Evolutionary conservation across 257 asterid species (phyloP).

Genomic region (Nicotiana tomentosiformis): DNA sequence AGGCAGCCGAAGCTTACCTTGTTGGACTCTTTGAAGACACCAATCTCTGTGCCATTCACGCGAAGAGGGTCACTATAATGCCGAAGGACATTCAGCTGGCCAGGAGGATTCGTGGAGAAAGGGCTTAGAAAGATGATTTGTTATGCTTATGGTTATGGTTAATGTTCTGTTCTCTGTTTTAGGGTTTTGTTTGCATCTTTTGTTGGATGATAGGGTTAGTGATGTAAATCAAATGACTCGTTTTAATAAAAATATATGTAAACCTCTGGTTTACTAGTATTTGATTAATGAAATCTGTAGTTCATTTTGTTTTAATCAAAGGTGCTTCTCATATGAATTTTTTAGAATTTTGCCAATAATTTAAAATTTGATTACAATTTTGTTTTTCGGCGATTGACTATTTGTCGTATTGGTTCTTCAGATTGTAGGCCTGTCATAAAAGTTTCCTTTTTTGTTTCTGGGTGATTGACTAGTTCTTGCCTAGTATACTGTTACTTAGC

Average conservation of each 20-base stretch:
- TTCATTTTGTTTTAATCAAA: background rate
- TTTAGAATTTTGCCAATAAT: too few relatives aligned
- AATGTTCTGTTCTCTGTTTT: background rate
- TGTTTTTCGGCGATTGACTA: too few relatives aligned
- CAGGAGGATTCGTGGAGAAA: constrained; percentile 59
- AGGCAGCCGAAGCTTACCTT: constrained; percentile 65
- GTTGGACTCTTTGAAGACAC: constrained; percentile 66
- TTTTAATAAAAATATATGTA: background rate
- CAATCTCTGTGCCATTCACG: constrained; percentile 63
- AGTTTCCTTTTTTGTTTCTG: too few relatives aligned
- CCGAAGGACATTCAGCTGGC: constrained; percentile 71
- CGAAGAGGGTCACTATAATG: constrained; percentile 69
- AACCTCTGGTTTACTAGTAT: background rate
- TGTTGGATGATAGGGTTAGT: background rate
- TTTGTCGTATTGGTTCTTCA: too few relatives aligned
- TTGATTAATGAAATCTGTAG: background rate
- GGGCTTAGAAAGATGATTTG: constrained; percentile 30
- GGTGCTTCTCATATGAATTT: too few relatives aligned
- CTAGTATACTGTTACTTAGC: background rate
- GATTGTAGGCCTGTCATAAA: too few relatives aligned
- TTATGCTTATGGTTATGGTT: background rate
- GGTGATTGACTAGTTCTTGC: background rate
- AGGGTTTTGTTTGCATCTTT: background rate
- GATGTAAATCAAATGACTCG: background rate
- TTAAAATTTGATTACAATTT: too few relatives aligned